Percentiles rank a stretch among this genome's conserved stretches.
Evolutionary conservation across 2,329 filamentous ascomycete species (phyloP).

Genomic region (Colletotrichum sp.): DNA sequence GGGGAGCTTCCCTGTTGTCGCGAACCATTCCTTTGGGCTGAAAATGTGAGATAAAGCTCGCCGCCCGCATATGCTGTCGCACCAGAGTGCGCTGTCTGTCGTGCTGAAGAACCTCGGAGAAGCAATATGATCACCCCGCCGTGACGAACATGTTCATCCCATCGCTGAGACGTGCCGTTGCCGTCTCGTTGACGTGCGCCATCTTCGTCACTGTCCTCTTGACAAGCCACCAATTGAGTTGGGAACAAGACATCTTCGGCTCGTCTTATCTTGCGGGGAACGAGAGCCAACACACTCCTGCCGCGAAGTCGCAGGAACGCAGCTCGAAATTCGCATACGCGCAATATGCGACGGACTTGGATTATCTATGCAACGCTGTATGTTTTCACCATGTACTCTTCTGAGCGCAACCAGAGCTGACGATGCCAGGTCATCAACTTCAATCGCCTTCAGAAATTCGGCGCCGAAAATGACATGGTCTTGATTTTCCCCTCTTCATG

Average conservation of each 20-base stretch:
- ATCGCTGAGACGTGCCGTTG: not conserved
- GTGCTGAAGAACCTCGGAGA: not conserved
- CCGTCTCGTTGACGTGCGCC: not conserved
- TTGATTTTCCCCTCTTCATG: slow-evolving; percentile 47
- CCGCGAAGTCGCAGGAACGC: not conserved
- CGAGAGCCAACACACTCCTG: not conserved
- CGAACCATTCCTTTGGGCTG: not conserved
- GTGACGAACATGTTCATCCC: not conserved
- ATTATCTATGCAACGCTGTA: slow-evolving; percentile 52
- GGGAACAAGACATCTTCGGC: not conserved
- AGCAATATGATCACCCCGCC: not conserved
- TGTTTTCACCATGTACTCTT: not conserved
- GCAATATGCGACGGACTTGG: slow-evolving; percentile 53
- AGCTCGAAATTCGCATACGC: slow-evolving; percentile 47
- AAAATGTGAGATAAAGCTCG: not conserved
- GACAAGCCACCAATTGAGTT: not conserved
- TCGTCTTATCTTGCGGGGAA: not conserved
- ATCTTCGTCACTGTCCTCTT: not conserved
- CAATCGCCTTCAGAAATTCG: slow-evolving; percentile 45
- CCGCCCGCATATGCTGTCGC: not conserved
- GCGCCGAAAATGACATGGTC: slow-evolving; percentile 47
- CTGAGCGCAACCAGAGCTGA: not conserved
- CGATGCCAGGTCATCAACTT: slow-evolving; percentile 47
- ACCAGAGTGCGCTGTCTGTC: not conserved
- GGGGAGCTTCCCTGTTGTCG: not conserved